Conservation (phyloP, 495 filamentous ascomycete species). For the Friedmanniomyces endolithicus region DNA sequence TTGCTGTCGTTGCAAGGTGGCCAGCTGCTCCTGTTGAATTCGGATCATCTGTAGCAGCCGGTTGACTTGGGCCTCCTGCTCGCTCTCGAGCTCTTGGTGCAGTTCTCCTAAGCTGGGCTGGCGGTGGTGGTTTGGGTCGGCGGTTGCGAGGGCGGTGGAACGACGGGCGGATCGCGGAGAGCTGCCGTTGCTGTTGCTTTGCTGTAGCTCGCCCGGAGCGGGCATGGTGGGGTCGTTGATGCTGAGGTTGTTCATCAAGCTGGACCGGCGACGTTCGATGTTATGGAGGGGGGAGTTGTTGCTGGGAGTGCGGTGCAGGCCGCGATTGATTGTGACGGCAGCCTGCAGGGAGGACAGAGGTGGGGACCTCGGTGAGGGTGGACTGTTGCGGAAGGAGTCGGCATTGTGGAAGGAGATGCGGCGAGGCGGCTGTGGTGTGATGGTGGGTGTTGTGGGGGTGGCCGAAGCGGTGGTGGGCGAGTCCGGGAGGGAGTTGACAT, state of each 20-base stretch:
- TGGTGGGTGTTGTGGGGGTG: slow-evolving; percentile 32
- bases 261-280: slow-evolving; percentile 45
- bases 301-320: slow-evolving; percentile 50
- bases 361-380: slow-evolving; percentile 39
- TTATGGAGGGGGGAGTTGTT: slow-evolving; percentile 36
- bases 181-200: slow-evolving; percentile 21
- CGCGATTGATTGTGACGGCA: slow-evolving; percentile 56
- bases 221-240: slow-evolving; percentile 55
- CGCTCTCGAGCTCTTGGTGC: slow-evolving; percentile 87
- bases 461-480: slow-evolving; percentile 48
- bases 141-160: slow-evolving; percentile 12
- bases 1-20: slow-evolving; percentile 34
- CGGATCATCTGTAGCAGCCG: slow-evolving; percentile 82
- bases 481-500: slow-evolving; percentile 32
- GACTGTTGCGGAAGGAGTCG: not conserved
- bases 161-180: slow-evolving; percentile 24
- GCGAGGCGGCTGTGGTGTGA: slow-evolving; percentile 24
- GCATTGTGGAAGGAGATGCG: slow-evolving; percentile 24
- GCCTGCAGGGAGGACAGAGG: slow-evolving; percentile 50
- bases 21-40: slow-evolving; percentile 68
- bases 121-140: slow-evolving; percentile 36
- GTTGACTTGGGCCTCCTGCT: slow-evolving; percentile 95
- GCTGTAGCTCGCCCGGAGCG: slow-evolving; percentile 47
- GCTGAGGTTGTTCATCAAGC: slow-evolving; percentile 59
- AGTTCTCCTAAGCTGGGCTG: slow-evolving; percentile 83